A percentile compares a stretch with the other conserved stretches of the same genome.
phyloP scores from a whole-genome alignment of 176 grass and related monocot genomes.

The Hordeum marinum region DNA sequence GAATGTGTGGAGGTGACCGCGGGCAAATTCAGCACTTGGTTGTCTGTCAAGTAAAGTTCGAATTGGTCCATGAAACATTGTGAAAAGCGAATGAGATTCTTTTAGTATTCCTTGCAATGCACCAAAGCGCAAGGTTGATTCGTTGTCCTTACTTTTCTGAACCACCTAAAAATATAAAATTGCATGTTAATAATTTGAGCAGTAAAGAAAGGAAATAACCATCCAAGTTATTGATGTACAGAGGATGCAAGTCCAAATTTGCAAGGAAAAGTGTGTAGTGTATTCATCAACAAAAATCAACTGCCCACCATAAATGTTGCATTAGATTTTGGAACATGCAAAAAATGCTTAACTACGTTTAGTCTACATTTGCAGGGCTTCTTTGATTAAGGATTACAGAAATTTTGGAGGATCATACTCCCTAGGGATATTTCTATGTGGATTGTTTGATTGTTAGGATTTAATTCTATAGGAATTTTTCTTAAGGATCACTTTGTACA shows the following conservation, averaged over 20 bases:
- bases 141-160: slow-evolving; percentile 75
- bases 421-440: background rate
- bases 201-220: background rate
- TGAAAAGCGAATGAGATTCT: slow-evolving; percentile 85
- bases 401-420: background rate
- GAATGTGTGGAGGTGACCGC: slow-evolving; percentile 71
- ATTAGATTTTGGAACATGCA: background rate
- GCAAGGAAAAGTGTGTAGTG: background rate
- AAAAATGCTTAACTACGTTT: background rate
- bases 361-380: slow-evolving; percentile 5
- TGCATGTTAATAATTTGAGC: slow-evolving; percentile 6
- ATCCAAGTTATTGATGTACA: slow-evolving; percentile 17
- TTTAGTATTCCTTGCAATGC: slow-evolving; percentile 71
- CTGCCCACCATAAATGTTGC: background rate
- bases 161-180: slow-evolving; percentile 61
- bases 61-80: slow-evolving; percentile 77
- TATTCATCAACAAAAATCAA: slow-evolving; percentile 16
- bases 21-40: slow-evolving; percentile 80
- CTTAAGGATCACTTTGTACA: background rate
- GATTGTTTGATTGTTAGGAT: background rate
- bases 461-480: background rate
- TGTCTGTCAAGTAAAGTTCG: slow-evolving; percentile 79
- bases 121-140: slow-evolving; percentile 61
- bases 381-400: background rate
- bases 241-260: background rate